A percentile compares a stretch with the other conserved stretches of the same genome.
phyloP scores from a whole-genome alignment of 805 yeast genomes.

The Hanseniaspora pseudoguilliermondii region DNA sequence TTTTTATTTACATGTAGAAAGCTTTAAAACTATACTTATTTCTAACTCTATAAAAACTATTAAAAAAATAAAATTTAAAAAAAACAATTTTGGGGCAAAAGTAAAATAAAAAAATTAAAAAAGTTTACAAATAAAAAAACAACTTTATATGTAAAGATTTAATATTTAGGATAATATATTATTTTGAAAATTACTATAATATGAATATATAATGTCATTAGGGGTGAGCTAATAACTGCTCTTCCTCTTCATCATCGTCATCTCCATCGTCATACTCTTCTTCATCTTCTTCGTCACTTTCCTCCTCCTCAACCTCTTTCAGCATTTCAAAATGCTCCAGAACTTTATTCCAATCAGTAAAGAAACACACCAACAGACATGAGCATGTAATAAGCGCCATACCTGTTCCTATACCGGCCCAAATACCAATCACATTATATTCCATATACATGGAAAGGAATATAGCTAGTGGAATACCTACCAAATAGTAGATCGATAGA shows the following conservation, averaged over 20 bases:
- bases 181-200: too few relatives aligned
- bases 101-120: too few relatives aligned
- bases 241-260: not conserved
- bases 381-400: slow-evolving; percentile 37
- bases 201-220: not conserved
- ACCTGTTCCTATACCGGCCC: slow-evolving; percentile 64
- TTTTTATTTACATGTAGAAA: too few relatives aligned
- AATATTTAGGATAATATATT: too few relatives aligned
- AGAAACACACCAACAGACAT: slow-evolving; percentile 37
- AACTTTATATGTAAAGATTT: too few relatives aligned
- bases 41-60: too few relatives aligned
- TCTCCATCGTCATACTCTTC: slow-evolving; percentile 19
- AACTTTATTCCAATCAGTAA: slow-evolving; percentile 44
- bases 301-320: slow-evolving; percentile 27
- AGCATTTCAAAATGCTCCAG: slow-evolving; percentile 33
- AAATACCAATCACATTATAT: slow-evolving; percentile 49
- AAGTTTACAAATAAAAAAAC: too few relatives aligned
- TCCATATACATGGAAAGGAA: slow-evolving; percentile 40
- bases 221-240: not conserved
- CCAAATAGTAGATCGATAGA: slow-evolving; percentile 50
- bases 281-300: slow-evolving; percentile 22
- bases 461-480: slow-evolving; percentile 62
- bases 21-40: too few relatives aligned
- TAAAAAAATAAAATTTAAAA: too few relatives aligned
- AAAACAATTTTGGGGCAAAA: too few relatives aligned